Conservation (phyloP, 2,329 filamentous ascomycete genomes). For the Botrytis squamosa region DNA sequence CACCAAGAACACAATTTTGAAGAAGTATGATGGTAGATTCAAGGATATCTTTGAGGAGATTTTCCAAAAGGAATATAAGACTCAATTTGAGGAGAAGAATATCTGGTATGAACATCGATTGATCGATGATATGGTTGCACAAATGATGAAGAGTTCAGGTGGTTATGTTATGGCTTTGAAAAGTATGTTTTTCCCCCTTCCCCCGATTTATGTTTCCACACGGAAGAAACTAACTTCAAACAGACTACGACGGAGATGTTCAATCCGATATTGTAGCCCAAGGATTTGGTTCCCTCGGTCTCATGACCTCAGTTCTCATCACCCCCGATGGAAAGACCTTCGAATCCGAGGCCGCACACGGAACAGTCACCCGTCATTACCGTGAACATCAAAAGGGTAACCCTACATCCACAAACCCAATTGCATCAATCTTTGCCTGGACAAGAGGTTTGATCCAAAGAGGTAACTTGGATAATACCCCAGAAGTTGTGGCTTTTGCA, state of each 20-base stretch:
- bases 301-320: conserved; percentile 97
- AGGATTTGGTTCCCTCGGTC: conserved; percentile 94
- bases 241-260: conserved; percentile 98
- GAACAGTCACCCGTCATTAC: conserved; percentile 97
- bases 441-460: conserved; percentile 91
- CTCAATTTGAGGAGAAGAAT: conserved; percentile 82
- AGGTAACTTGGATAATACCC: conserved; percentile 88
- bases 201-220: neutral
- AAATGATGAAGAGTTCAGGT: conserved; percentile 99
- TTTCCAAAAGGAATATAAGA: conserved; percentile 84
- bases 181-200: conserved; percentile 59
- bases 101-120: conserved; percentile 99
- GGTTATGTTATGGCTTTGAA: conserved; percentile 98
- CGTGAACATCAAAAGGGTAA: conserved; percentile 98
- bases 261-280: conserved; percentile 98
- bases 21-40: conserved; percentile 98
- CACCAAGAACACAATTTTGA: conserved; percentile 99
- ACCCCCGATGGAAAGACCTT: conserved; percentile 96
- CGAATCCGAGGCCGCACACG: conserved; percentile 96
- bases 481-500: conserved; percentile 86
- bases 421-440: conserved; percentile 99
- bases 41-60: conserved; percentile 99
- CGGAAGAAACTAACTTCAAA: conserved; percentile 22
- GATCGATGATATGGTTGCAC: conserved; percentile 99
- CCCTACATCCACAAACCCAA: conserved; percentile 97